A percentile compares a stretch with the other conserved stretches of the same genome.
Conservation (phyloP, 208 protist species). For the Phytomonas sp. region DNA sequence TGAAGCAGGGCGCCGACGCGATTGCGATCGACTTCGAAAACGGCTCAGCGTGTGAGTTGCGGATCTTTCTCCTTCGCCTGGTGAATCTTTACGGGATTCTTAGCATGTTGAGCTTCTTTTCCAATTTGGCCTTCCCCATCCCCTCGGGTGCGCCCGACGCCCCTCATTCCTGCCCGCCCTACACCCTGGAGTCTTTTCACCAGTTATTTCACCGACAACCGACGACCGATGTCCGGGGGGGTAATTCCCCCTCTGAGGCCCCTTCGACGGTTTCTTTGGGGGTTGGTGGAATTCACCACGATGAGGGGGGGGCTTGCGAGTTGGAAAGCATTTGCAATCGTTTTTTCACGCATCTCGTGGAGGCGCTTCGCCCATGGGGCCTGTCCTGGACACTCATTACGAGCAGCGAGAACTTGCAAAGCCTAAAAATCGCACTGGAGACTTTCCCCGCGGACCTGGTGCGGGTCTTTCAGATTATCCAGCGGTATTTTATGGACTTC, state of each 20-base stretch:
- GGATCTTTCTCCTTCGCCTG: conserved; percentile 6
- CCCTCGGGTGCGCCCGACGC: not conserved
- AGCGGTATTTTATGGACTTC: not conserved
- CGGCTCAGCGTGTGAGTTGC: not conserved
- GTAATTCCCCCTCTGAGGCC: not conserved
- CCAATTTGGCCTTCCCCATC: conserved; percentile 3
- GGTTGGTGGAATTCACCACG: not conserved
- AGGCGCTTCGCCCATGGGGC: conserved; percentile 13
- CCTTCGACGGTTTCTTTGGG: not conserved
- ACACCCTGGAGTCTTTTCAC: conserved; percentile 19
- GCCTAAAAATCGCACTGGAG: not conserved
- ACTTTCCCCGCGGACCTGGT: not conserved
- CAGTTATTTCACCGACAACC: conserved; percentile 9
- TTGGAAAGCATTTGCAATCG: not conserved
- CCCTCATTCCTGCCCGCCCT: not conserved
- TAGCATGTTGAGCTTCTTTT: conserved; percentile 22
- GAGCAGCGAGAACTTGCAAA: not conserved
- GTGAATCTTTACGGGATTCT: conserved; percentile 21
- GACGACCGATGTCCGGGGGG: conserved; percentile 5
- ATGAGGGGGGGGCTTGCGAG: not conserved
- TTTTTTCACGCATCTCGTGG: not conserved
- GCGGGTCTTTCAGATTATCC: not conserved
- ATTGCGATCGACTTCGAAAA: not conserved
- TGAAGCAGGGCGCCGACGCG: not conserved
- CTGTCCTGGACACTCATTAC: conserved; percentile 19